Percentiles rank a stretch among this genome's conserved stretches.
These are phyloP conservation scores for Aspergillus calidoustus DNA, from an alignment of 2,329 filamentous ascomycete species.

Conservation along the genomic window DNA sequence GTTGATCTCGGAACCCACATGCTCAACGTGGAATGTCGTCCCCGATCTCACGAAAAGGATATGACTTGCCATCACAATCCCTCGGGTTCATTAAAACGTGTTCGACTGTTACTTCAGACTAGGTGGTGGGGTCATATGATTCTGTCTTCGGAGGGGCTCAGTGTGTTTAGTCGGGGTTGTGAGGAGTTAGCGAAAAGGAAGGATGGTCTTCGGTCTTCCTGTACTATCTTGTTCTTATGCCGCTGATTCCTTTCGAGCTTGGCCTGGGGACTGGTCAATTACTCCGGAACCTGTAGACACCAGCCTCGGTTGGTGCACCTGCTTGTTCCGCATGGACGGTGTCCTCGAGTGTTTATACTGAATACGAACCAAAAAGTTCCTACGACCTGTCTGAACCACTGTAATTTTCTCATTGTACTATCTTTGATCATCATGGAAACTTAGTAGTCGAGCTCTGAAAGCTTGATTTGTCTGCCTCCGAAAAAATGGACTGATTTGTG, in stretches of 20 bases:
- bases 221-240: conserved; percentile 24
- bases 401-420: not conserved
- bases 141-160: conserved; percentile 32
- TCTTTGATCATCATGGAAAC: not conserved
- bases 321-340: conserved; percentile 40
- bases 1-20: conserved; percentile 35
- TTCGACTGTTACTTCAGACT: conserved; percentile 31
- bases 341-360: conserved; percentile 39
- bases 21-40: conserved; percentile 28
- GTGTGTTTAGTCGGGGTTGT: conserved; percentile 43
- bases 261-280: conserved; percentile 44
- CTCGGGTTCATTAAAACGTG: conserved; percentile 37
- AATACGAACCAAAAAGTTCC: conserved; percentile 37
- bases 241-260: conserved; percentile 26
- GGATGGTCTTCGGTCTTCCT: conserved; percentile 17
- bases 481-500: not conserved
- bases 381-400: not conserved
- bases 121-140: conserved; percentile 27
- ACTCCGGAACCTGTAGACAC: conserved; percentile 24
- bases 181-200: conserved; percentile 29
- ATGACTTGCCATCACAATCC: conserved; percentile 27
- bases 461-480: too few relatives aligned
- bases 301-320: conserved; percentile 22
- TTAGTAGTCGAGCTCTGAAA: too few relatives aligned
- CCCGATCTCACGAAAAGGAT: not conserved